Evolutionary conservation across 805 yeast species (phyloP).

Genomic region (Kregervanrija pseudodelftensis): DNA sequence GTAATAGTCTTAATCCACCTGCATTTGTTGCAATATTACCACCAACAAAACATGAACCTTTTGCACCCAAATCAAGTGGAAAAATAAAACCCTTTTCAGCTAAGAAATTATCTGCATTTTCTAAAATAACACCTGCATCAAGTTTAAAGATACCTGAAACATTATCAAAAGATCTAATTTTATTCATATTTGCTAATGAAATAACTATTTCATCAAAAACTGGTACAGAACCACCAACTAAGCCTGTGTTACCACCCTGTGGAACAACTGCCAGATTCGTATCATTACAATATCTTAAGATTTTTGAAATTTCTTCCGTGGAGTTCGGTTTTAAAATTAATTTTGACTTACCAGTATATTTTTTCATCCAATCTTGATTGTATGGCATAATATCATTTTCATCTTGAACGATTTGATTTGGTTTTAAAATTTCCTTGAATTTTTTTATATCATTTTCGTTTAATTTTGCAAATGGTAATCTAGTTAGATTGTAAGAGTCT

Average conservation of each 20-base stretch:
- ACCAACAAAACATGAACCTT: slow-evolving; percentile 94
- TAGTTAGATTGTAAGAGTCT: slow-evolving; percentile 55
- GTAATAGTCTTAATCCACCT: slow-evolving; percentile 81
- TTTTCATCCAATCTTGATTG: slow-evolving; percentile 93
- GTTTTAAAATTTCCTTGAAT: slow-evolving; percentile 55
- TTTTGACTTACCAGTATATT: slow-evolving; percentile 81
- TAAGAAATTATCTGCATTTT: slow-evolving; percentile 70
- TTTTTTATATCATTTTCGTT: slow-evolving; percentile 48
- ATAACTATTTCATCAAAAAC: slow-evolving; percentile 84
- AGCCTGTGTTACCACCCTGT: slow-evolving; percentile 95
- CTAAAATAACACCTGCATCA: slow-evolving; percentile 88
- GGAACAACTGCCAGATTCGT: slow-evolving; percentile 80
- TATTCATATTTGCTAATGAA: slow-evolving; percentile 63
- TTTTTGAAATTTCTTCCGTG: slow-evolving; percentile 67
- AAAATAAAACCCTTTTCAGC: slow-evolving; percentile 82
- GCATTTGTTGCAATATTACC: slow-evolving; percentile 96
- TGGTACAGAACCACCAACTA: slow-evolving; percentile 92
- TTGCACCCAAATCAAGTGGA: slow-evolving; percentile 93
- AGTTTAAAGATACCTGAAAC: slow-evolving; percentile 80
- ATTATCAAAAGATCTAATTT: slow-evolving; percentile 72
- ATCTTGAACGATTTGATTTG: slow-evolving; percentile 44
- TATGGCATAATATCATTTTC: slow-evolving; percentile 52
- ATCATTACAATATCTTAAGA: slow-evolving; percentile 75
- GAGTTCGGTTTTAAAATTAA: slow-evolving; percentile 78
- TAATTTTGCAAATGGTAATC: slow-evolving; percentile 24